phyloP scores from a whole-genome alignment of 2,329 filamentous ascomycete genomes.

The Ophiostoma piceae region DNA sequence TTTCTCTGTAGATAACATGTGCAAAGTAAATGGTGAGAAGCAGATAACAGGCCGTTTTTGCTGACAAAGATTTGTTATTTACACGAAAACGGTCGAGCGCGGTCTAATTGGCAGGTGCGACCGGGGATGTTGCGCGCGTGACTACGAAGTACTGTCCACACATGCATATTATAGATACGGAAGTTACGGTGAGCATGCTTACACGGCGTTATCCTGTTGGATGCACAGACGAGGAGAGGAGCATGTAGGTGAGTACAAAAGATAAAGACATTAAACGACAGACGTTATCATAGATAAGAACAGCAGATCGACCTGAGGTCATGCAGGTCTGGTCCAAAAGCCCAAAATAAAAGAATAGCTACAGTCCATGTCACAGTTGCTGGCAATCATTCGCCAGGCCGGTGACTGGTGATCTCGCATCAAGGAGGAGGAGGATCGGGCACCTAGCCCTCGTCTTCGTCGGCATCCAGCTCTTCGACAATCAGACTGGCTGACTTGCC shows the following conservation, averaged over 20 bases:
- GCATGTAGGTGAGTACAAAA: neutral
- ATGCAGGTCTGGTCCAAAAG: too few species aligned
- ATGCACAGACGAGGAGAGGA: neutral
- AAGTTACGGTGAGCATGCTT: neutral
- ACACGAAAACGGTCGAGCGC: neutral
- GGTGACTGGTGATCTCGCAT: neutral
- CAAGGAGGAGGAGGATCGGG: neutral
- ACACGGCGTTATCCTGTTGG: neutral
- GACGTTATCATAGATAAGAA: neutral
- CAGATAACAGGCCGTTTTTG: too few species aligned
- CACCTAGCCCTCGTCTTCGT: neutral
- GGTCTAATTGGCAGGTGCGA: neutral
- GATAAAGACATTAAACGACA: neutral
- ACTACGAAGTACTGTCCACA: neutral
- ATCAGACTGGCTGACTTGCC: constrained; percentile 83
- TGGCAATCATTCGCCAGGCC: neutral
- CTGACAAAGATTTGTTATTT: neutral
- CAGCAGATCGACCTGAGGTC: neutral
- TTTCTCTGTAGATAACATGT: neutral
- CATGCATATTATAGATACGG: neutral
- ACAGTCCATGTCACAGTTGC: neutral
- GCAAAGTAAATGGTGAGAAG: too few species aligned
- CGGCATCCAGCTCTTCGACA: constrained; percentile 57
- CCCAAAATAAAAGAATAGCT: too few species aligned
- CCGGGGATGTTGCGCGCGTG: neutral